Evolutionary conservation across 2,329 filamentous ascomycete genomes (phyloP).

Genomic region (Aspergillus viridinutans): DNA sequence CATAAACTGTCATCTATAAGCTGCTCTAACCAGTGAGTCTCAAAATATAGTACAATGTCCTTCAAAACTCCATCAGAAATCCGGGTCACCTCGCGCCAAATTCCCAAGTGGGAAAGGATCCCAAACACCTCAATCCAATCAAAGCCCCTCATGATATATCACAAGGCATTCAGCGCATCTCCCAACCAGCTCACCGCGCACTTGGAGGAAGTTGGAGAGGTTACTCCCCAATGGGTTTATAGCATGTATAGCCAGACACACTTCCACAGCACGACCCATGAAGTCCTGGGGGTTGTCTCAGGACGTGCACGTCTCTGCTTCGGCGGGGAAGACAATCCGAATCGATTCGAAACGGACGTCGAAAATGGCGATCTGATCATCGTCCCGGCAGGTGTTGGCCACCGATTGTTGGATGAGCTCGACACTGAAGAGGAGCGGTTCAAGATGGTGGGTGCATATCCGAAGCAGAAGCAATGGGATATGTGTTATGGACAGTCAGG

Average conservation of each 20-base stretch:
- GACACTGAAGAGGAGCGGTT: conserved; percentile 46
- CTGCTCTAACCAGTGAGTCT: not conserved
- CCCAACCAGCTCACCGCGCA: conserved; percentile 54
- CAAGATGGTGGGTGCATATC: conserved; percentile 66
- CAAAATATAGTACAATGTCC: conserved; percentile 18
- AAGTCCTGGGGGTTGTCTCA: conserved; percentile 58
- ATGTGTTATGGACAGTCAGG: conserved; percentile 65
- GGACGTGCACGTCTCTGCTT: conserved; percentile 62
- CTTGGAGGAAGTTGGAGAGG: conserved; percentile 50
- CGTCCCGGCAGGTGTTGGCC: conserved; percentile 62
- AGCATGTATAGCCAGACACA: conserved; percentile 64
- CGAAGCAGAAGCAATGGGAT: conserved; percentile 56
- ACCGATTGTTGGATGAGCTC: conserved; percentile 58
- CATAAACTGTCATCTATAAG: not conserved
- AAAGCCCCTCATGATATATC: conserved; percentile 64
- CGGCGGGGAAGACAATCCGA: conserved; percentile 59
- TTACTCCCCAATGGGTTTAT: conserved; percentile 63
- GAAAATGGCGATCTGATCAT: conserved; percentile 60
- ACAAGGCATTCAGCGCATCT: conserved; percentile 51
- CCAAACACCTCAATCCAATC: conserved; percentile 63
- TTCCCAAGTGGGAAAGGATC: conserved; percentile 53
- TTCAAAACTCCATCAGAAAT: conserved; percentile 49
- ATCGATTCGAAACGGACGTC: conserved; percentile 53
- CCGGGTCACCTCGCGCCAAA: conserved; percentile 54
- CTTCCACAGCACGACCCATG: conserved; percentile 65